phyloP scores from a whole-genome alignment of 2,329 filamentous ascomycete species.

The Spiromastix sp. region DNA sequence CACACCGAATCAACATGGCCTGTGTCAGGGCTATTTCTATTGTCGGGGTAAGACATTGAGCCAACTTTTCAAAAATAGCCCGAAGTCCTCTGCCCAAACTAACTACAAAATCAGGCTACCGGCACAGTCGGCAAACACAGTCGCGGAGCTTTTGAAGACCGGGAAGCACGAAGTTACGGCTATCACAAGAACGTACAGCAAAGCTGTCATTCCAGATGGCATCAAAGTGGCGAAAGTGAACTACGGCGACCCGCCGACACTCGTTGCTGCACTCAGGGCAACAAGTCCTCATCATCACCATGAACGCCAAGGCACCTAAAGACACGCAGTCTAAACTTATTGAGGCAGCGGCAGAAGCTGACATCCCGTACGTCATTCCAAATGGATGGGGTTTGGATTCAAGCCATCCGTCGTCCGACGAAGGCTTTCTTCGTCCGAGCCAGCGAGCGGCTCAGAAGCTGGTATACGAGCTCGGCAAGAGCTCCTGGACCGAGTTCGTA shows the following conservation, averaged over 20 bases:
- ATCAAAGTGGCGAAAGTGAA: slow-evolving; percentile 36
- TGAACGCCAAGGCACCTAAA: slow-evolving; percentile 33
- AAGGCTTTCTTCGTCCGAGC: slow-evolving; percentile 24
- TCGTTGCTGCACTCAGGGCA: slow-evolving; percentile 45
- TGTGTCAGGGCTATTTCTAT: too few species aligned
- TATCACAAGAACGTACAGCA: slow-evolving; percentile 38
- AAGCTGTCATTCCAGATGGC: slow-evolving; percentile 34
- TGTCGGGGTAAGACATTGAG: too few species aligned
- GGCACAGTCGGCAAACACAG: slow-evolving; percentile 24
- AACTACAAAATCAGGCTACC: too few species aligned
- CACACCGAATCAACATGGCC: too few species aligned
- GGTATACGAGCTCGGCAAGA: slow-evolving; percentile 31
- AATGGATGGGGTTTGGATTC: slow-evolving; percentile 34
- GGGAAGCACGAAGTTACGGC: slow-evolving; percentile 45
- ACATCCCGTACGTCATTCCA: slow-evolving; percentile 46
- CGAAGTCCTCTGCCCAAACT: too few species aligned
- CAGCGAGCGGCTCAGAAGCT: slow-evolving; percentile 21
- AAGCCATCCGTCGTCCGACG: slow-evolving; percentile 23
- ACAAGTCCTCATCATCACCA: slow-evolving; percentile 48
- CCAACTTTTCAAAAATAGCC: too few species aligned
- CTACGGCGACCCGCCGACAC: slow-evolving; percentile 37
- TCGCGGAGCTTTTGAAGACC: slow-evolving; percentile 31
- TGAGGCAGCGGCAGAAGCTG: slow-evolving; percentile 44
- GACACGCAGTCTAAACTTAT: slow-evolving; percentile 42
- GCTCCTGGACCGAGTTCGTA: slow-evolving; percentile 39